Base-by-base conservation (phyloP, 768 basidiomycete species). In the Lentinula boryana region DNA sequence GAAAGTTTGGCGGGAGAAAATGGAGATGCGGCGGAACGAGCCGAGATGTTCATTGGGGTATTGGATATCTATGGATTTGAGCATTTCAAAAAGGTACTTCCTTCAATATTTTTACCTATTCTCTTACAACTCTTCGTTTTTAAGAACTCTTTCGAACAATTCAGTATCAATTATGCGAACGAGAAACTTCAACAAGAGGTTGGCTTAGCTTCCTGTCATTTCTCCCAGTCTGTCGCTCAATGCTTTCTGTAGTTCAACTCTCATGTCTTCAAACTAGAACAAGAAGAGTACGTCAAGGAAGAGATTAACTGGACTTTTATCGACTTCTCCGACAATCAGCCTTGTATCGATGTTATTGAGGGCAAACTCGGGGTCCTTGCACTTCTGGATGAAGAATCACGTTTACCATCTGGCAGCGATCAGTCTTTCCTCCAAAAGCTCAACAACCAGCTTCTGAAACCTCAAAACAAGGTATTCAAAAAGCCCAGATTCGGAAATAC, bases 231-330 rank as follows among this genome's bases (percentile, higher is more conserved):
- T 51, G 15, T 15, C 18, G 38, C 23, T 31, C n/a, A 18, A 49
- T 36, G 36, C 41, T 9, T 60, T 46, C 51, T 60, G 6, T 65
- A 97, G 92, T 99, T 99, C 79, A 98, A 98, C 68, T 97, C 96
- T 1, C 97, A 99, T 70, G 97, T 99, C 53, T 95, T 94, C 84
- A 95, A 98, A 80, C 85, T 99, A 44, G 97, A 99, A 71, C 97
- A 99, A 78, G 97, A 98, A 71, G 97, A 99, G 75, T 99, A 99
- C 69, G 86, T 98, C 56, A 93, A 96, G 65, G 97, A 99, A 71
- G 82, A 97, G 74, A 99, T 99, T 71, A 94, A 97, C 71, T 99
- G 97, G 97, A 98, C 92, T 8, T 98, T 98, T 75, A 99, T 99
- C 72, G 96, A 98, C 68, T 99, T 97, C 73, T 93, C 93, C 9